These are phyloP conservation scores for Blastosporella zonata DNA, from an alignment of 1,284 basidiomycete genomes.

Conservation along the genomic window DNA sequence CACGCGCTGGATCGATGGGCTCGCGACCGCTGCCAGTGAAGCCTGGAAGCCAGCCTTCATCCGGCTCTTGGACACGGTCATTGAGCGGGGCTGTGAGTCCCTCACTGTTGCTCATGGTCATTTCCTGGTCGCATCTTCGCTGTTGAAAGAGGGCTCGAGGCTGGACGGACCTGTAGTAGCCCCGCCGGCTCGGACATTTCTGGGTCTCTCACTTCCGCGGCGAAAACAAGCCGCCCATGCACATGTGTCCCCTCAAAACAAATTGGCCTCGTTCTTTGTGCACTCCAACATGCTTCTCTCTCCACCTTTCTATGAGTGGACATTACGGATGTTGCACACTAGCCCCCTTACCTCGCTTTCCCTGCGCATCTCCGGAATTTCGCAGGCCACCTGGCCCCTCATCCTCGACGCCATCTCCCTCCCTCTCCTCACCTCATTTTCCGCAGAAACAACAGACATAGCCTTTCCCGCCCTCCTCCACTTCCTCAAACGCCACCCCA, in stretches of 20 bases:
- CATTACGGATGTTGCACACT: slow-evolving; percentile 14
- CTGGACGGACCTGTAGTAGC: background rate
- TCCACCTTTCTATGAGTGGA: slow-evolving; percentile 22
- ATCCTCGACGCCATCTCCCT: slow-evolving; percentile 18
- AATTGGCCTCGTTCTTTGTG: slow-evolving; percentile 14
- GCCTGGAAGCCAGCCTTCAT: slow-evolving; percentile 17
- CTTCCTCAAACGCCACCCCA: slow-evolving; percentile 22
- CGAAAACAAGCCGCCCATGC: background rate
- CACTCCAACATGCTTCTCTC: slow-evolving; percentile 21
- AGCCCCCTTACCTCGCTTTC: slow-evolving; percentile 20
- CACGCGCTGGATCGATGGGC: slow-evolving; percentile 20
- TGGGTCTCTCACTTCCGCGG: slow-evolving; percentile 5
- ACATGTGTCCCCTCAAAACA: background rate
- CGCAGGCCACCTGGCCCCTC: slow-evolving; percentile 13
- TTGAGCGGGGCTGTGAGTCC: slow-evolving; percentile 15
- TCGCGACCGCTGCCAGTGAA: slow-evolving; percentile 14
- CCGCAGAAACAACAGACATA: slow-evolving; percentile 18
- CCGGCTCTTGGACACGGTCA: slow-evolving; percentile 15
- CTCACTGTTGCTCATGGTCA: slow-evolving; percentile 20
- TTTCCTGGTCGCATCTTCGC: slow-evolving; percentile 11
- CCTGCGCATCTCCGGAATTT: slow-evolving; percentile 17
- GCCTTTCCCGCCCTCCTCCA: slow-evolving; percentile 17
- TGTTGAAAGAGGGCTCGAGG: background rate
- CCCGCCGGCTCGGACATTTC: slow-evolving; percentile 8
- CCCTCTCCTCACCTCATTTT: slow-evolving; percentile 18